A percentile compares a stretch with the other conserved stretches of the same genome.
phyloP scores from a whole-genome alignment of 345 rosid species.

The Trapa incisa region DNA sequence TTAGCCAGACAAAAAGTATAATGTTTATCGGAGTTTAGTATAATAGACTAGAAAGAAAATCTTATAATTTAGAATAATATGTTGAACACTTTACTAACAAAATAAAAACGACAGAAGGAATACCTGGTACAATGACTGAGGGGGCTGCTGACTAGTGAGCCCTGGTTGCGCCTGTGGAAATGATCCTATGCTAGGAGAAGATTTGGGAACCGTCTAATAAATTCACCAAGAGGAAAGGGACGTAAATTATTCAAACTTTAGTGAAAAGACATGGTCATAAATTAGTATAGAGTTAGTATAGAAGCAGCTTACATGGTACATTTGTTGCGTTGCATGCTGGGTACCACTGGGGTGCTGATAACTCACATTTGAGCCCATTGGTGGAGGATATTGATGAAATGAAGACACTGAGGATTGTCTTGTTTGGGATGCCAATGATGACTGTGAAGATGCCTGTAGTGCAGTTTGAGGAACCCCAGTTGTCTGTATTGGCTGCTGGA shows the following conservation, averaged over 20 bases:
- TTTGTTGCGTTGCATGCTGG: slow-evolving; percentile 61
- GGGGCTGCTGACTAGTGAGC: slow-evolving; percentile 39
- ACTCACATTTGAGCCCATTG: slow-evolving; percentile 51
- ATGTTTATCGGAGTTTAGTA: not conserved
- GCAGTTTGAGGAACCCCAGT: slow-evolving; percentile 42
- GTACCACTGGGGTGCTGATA: slow-evolving; percentile 57
- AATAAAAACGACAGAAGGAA: not conserved
- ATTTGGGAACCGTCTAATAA: slow-evolving; percentile 43
- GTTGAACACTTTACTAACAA: not conserved
- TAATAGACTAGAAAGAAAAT: not conserved
- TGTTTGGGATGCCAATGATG: slow-evolving; percentile 41
- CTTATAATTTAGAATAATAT: not conserved
- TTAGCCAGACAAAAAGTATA: not conserved
- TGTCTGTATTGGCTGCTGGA: slow-evolving; percentile 58
- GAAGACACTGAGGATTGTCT: slow-evolving; percentile 34
- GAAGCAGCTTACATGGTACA: slow-evolving; percentile 56
- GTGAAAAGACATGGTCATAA: not conserved
- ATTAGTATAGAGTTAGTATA: slow-evolving; percentile 3
- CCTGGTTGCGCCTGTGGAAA: slow-evolving; percentile 63
- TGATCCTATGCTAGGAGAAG: slow-evolving; percentile 44
- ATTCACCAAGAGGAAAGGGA: slow-evolving; percentile 14
- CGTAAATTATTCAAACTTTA: not conserved
- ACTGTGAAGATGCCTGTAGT: slow-evolving; percentile 27
- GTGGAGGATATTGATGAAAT: slow-evolving; percentile 54
- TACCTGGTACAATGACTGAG: slow-evolving; percentile 55